Conservation (phyloP, 2,329 filamentous ascomycete genomes). For the Ceratocystis smalleyi region DNA sequence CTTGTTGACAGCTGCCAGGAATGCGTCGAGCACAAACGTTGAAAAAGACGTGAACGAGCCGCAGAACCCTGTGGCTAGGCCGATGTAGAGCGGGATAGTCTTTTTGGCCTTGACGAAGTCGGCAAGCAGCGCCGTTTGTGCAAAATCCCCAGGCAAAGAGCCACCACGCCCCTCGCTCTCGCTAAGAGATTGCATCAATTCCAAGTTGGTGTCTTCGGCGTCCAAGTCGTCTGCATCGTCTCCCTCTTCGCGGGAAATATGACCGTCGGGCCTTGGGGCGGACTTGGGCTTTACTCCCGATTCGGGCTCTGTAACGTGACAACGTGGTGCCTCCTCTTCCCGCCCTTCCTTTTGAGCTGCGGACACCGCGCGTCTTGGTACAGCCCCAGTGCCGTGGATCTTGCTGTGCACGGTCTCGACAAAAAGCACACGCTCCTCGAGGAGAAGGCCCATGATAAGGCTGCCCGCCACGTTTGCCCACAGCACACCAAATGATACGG, state of each 20-base stretch:
- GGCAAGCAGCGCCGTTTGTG: neutral
- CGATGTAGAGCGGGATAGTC: constrained; percentile 76
- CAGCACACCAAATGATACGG: constrained; percentile 55
- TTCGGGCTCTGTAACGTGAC: constrained; percentile 2
- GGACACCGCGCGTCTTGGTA: neutral
- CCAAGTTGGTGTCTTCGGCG: neutral
- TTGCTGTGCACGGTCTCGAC: constrained; percentile 22
- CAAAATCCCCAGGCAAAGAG: neutral
- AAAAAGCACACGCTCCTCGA: constrained; percentile 65
- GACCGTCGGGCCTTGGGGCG: neutral
- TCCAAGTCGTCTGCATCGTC: neutral
- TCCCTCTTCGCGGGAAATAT: neutral
- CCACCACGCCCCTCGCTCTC: constrained; percentile 12
- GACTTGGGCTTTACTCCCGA: neutral
- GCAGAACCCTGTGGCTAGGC: constrained; percentile 72
- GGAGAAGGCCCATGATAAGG: constrained; percentile 69
- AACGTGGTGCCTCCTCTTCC: neutral
- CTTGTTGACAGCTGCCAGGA: constrained; percentile 64
- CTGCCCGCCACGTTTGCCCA: constrained; percentile 84
- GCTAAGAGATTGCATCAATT: constrained; percentile 7
- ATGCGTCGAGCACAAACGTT: constrained; percentile 64
- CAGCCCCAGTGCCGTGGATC: neutral
- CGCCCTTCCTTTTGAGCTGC: neutral
- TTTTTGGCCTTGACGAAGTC: constrained; percentile 52
- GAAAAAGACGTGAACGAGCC: constrained; percentile 86